phyloP scores from a whole-genome alignment of 164 flowering plant genomes.

The Berberis vulgaris region DNA sequence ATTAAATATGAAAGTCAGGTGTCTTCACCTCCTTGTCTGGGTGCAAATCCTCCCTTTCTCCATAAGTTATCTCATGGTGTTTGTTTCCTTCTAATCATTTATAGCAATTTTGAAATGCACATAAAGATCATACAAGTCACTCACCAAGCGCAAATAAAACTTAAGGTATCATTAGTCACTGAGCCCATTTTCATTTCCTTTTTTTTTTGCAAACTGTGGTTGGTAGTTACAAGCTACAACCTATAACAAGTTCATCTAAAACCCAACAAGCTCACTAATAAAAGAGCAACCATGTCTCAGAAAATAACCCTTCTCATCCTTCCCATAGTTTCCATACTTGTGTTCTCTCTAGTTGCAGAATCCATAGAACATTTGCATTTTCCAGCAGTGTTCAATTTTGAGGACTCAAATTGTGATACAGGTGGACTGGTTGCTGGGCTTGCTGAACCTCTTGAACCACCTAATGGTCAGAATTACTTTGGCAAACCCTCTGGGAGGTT shows the following conservation, averaged over 20 bases:
- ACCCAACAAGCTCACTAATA: background rate
- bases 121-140: slow-evolving; percentile 5
- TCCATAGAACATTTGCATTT: slow-evolving; percentile 15
- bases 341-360: slow-evolving; percentile 11
- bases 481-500: slow-evolving; percentile 47
- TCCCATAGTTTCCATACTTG: slow-evolving; percentile 4
- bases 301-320: slow-evolving; percentile 3
- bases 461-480: slow-evolving; percentile 49
- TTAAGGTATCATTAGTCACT: too few species aligned
- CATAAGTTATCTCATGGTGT: background rate
- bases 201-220: background rate
- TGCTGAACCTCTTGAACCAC: slow-evolving; percentile 34
- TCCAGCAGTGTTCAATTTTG: slow-evolving; percentile 64
- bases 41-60: too few species aligned
- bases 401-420: slow-evolving; percentile 72
- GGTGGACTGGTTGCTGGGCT: slow-evolving; percentile 44
- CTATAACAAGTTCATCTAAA: background rate
- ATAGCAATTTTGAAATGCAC: slow-evolving; percentile 4
- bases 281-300: slow-evolving; percentile 8
- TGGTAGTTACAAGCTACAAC: slow-evolving; percentile 4
- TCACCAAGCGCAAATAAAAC: background rate
- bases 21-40: too few species aligned
- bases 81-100: background rate
- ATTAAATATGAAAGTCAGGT: too few species aligned
- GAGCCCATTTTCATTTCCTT: background rate